Percentiles rank a stretch among this genome's conserved stretches.
phyloP scores from a whole-genome alignment of 306 rosid species.

The Erythrophleum fordii region DNA sequence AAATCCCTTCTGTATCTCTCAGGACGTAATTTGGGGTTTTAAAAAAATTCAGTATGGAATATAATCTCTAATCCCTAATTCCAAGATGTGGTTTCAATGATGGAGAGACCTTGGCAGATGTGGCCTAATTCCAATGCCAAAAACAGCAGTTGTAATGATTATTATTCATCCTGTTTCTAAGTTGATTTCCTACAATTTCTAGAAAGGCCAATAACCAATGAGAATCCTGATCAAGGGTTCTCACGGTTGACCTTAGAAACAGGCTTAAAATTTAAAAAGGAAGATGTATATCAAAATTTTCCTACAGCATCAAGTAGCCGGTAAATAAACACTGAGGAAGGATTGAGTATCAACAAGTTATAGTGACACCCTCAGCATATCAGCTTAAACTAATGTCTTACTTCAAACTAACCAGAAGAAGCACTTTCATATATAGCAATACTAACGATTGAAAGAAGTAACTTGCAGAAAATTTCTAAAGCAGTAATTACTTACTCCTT shows the following conservation, averaged over 20 bases:
- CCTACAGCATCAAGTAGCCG: neutral
- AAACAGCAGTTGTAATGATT: neutral
- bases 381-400: constrained; percentile 3
- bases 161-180: neutral
- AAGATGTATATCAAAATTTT: constrained; percentile 12
- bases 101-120: neutral
- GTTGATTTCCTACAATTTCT: neutral
- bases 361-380: neutral
- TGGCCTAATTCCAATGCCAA: neutral
- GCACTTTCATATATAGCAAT: neutral
- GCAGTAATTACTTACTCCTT: constrained; percentile 61
- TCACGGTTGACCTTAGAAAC: neutral
- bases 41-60: neutral
- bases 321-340: neutral
- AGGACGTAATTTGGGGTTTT: neutral
- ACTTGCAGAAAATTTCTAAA: constrained; percentile 24
- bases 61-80: neutral
- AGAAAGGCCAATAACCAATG: neutral
- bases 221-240: constrained; percentile 17
- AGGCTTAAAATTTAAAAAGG: constrained; percentile 1
- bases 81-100: neutral
- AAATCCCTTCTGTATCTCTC: neutral
- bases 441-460: neutral
- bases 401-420: neutral
- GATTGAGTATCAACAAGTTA: neutral